Evolutionary conservation across 2,329 filamentous ascomycete genomes (phyloP).

Genomic region (Beauveria asiatica): DNA sequence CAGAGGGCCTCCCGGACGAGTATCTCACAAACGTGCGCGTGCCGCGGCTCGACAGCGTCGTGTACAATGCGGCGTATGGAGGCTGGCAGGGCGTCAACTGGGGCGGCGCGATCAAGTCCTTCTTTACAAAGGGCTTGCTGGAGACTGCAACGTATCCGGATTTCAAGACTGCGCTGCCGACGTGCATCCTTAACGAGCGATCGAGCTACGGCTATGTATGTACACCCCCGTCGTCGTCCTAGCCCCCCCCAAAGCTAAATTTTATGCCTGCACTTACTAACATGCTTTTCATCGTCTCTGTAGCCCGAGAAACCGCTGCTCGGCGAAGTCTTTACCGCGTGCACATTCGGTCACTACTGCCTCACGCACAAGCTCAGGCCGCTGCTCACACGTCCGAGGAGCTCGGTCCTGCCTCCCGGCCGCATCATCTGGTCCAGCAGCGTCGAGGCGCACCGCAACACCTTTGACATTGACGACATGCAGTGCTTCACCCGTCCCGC

Average conservation of each 20-base stretch:
- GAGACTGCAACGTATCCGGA: conserved; percentile 67
- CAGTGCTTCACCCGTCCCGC: conserved; percentile 56
- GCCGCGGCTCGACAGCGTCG: conserved; percentile 66
- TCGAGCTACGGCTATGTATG: conserved; percentile 27
- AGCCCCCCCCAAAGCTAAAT: neutral
- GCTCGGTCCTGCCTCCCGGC: conserved; percentile 36
- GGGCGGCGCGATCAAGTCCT: conserved; percentile 42
- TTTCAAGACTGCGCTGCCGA: conserved; percentile 58
- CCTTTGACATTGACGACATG: conserved; percentile 61
- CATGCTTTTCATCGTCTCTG: neutral
- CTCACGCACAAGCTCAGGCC: conserved; percentile 73
- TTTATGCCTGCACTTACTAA: neutral
- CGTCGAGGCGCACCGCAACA: conserved; percentile 52
- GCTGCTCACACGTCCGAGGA: conserved; percentile 49
- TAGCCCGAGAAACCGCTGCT: conserved; percentile 52
- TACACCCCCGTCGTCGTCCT: neutral
- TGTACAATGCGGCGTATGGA: conserved; percentile 84
- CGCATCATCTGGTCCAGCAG: conserved; percentile 84
- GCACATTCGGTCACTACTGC: conserved; percentile 92
- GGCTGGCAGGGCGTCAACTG: conserved; percentile 78
- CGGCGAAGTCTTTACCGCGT: conserved; percentile 80
- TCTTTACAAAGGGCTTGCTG: conserved; percentile 52
- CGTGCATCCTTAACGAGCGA: conserved; percentile 34
- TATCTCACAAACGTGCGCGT: conserved; percentile 39
- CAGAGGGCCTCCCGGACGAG: conserved; percentile 28